Base-by-base conservation (phyloP, 2,329 filamentous ascomycete species). In the Colletotrichum lindemuthianum region DNA sequence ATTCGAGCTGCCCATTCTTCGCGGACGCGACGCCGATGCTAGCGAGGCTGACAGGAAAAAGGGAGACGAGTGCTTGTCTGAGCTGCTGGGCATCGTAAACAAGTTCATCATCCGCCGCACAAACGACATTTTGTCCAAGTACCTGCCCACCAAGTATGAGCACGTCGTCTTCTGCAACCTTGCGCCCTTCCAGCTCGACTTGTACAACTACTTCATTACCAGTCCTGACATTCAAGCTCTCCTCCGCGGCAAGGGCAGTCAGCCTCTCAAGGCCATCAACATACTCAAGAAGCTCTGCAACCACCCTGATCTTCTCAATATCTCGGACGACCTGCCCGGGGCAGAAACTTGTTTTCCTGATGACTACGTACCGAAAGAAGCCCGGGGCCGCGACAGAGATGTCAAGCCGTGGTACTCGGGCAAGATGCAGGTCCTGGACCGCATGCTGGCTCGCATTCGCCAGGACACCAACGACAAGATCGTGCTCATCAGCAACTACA, bases 391-490 rank as follows among this genome's bases (percentile, higher is more conserved):
- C 65, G 94, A 98, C 74, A 88, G 96, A 44, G 96, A 99, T 68
- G 83, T 98, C 71, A 97, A 96, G 76, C 88, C 93, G 1, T 97
- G 92, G 92, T 97, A 97, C 75, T 97, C 94, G 2, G 96, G 96
- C 52, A 99, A 99, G 78, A 97, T 99, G 93, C 89, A 92, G 72
- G 96, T 99, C 3, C 87, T 99, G n/a, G 96, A 97, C 74, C 90
- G 94, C 61, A 99, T 99, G 96, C 87, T 99, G 53, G 93, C 94
- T 39, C 91, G 95, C 34, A 99, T 99, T 70, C 92, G 93, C 13
- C 90, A 94, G 71, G 95, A 98, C 72, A 98, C 96, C 1, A 97
- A 97, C 72, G 96, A 99, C 85, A 99, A 99, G 78, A 99, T 99
- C 72, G 96, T 99, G 11, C 87, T 99, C 61, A 99, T 99, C 77